A percentile compares a stretch with the other conserved stretches of the same genome.
Evolutionary conservation across 129 eudicot genomes (phyloP).

Genomic region (Flaveria sonorensis): DNA sequence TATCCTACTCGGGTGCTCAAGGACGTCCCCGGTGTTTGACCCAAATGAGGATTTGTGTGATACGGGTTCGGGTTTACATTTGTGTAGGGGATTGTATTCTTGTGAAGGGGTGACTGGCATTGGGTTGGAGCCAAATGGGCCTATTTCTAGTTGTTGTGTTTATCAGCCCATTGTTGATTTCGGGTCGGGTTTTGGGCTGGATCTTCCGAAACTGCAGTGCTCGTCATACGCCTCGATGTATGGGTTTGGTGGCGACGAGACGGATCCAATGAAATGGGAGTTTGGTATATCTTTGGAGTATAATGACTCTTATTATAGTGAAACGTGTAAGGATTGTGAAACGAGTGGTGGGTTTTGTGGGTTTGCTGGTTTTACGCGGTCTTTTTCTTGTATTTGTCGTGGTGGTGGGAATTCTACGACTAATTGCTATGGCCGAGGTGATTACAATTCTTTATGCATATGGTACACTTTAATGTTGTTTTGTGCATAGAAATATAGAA

Average conservation of each 20-base stretch:
- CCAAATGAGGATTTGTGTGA: constrained; percentile 56
- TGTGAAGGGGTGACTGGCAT: constrained; percentile 64
- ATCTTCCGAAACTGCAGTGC: constrained; percentile 74
- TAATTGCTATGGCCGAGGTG: constrained; percentile 67
- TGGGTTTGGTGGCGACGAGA: constrained; percentile 78
- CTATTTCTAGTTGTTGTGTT: constrained; percentile 68
- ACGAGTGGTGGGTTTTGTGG: constrained; percentile 78
- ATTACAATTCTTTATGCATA: not conserved
- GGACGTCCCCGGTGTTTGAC: constrained; percentile 70
- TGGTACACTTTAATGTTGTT: not conserved
- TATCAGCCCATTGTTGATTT: constrained; percentile 51
- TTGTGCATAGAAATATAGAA: not conserved
- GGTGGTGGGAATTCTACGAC: constrained; percentile 63
- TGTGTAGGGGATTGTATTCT: constrained; percentile 73
- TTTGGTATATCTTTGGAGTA: constrained; percentile 64
- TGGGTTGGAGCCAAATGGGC: constrained; percentile 67
- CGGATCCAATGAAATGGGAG: constrained; percentile 78
- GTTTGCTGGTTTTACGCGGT: constrained; percentile 44
- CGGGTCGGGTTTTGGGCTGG: constrained; percentile 52
- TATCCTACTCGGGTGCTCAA: constrained; percentile 72
- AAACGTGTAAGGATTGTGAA: constrained; percentile 67
- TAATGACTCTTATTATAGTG: constrained; percentile 54
- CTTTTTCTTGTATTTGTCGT: constrained; percentile 70
- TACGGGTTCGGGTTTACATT: constrained; percentile 64
- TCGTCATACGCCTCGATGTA: constrained; percentile 68